Percentiles rank a stretch among this genome's conserved stretches.
These are phyloP conservation scores for apple (Malus domestica) DNA, from an alignment of 306 rosid species.

Conservation along the genomic window DNA sequence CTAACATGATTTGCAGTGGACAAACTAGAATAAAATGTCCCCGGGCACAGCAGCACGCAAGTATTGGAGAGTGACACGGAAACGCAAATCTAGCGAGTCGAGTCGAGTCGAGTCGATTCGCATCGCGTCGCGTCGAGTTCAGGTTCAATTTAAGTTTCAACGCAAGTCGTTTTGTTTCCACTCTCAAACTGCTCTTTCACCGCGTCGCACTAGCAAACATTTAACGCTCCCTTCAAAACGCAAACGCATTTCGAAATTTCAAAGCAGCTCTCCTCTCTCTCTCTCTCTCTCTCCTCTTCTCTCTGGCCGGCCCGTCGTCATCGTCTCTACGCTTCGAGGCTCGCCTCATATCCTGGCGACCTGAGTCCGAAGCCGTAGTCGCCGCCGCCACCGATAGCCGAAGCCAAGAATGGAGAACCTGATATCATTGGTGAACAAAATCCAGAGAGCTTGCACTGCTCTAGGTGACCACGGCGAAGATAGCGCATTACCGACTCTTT, in stretches of 20 bases:
- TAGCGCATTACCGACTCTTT: conserved; percentile 77
- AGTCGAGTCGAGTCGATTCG: background rate
- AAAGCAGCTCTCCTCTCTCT: background rate
- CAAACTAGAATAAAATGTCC: background rate
- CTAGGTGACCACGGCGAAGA: conserved; percentile 93
- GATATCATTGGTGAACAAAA: conserved; percentile 80
- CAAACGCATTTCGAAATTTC: background rate
- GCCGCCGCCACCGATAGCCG: conserved; percentile 2
- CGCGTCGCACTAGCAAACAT: background rate
- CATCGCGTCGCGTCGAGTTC: background rate
- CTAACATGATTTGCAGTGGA: no score
- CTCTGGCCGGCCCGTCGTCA: background rate
- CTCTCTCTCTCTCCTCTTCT: background rate
- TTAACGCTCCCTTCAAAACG: background rate
- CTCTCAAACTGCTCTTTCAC: background rate
- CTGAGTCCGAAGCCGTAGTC: conserved; percentile 16
- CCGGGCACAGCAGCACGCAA: background rate
- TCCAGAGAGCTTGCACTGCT: conserved; percentile 93
- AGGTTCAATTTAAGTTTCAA: background rate
- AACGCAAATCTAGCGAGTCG: conserved; percentile 7
- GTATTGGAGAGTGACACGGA: background rate
- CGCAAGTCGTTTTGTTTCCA: background rate
- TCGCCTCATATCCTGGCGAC: conserved; percentile 34
- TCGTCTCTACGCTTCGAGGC: background rate
- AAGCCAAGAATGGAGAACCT: conserved; percentile 61